A percentile compares a stretch with the other conserved stretches of the same genome.
Evolutionary conservation across 768 basidiomycete genomes (phyloP).

Genomic region (Lyophyllum shimeji): DNA sequence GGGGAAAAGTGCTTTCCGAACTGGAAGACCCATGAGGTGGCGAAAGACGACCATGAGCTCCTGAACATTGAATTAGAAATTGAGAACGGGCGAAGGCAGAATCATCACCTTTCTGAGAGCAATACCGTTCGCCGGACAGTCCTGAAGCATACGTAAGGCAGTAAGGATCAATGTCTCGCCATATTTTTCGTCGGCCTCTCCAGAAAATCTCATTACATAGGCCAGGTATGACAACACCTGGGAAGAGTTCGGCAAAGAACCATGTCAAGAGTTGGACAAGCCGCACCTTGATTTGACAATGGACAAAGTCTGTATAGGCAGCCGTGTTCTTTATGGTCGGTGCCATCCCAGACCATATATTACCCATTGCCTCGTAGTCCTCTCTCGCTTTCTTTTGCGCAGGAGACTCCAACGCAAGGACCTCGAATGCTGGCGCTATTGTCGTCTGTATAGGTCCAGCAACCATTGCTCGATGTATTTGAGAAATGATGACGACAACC

Average conservation of each 20-base stretch:
- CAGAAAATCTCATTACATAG: constrained; percentile 72
- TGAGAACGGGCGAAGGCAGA: neutral
- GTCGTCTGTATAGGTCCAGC: constrained; percentile 66
- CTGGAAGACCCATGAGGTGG: constrained; percentile 79
- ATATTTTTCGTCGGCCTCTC: constrained; percentile 66
- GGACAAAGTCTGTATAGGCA: constrained; percentile 81
- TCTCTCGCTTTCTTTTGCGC: constrained; percentile 78
- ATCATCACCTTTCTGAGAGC: constrained; percentile 70
- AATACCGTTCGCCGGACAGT: constrained; percentile 87
- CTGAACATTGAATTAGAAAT: constrained; percentile 37
- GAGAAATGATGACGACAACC: constrained; percentile 87
- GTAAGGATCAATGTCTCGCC: constrained; percentile 79
- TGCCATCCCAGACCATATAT: constrained; percentile 81
- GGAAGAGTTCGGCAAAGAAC: constrained; percentile 7
- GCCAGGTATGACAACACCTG: constrained; percentile 92
- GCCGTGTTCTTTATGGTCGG: constrained; percentile 68
- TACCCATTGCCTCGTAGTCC: constrained; percentile 79
- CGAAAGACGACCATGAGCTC: constrained; percentile 92
- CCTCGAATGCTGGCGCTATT: constrained; percentile 76
- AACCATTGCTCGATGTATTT: constrained; percentile 70
- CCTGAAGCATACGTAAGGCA: constrained; percentile 86
- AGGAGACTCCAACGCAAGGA: constrained; percentile 75
- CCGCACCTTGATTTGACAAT: constrained; percentile 86
- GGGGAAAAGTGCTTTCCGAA: constrained; percentile 74
- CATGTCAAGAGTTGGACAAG: neutral